Percentiles rank a stretch among this genome's conserved stretches.
phyloP scores from a whole-genome alignment of 1,139 yeast genomes.

The Saccharomyces hybrid region DNA sequence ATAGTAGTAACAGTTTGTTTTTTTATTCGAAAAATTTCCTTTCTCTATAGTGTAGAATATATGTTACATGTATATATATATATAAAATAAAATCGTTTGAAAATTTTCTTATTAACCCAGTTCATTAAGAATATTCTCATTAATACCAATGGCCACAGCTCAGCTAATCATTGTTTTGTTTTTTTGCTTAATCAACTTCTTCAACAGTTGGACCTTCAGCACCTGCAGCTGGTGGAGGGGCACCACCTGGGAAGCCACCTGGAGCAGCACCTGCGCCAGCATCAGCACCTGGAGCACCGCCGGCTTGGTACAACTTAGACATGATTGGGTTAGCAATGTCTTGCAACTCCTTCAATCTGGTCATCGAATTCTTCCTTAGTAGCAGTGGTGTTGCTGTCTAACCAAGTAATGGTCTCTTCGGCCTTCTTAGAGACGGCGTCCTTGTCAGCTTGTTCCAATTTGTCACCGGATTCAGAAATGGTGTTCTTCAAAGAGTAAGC shows the following conservation, averaged over 20 bases:
- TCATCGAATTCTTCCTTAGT: conserved; percentile 72
- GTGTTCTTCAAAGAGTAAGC: conserved; percentile 74
- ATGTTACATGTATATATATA: background rate
- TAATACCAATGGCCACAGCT: background rate
- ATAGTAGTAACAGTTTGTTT: background rate
- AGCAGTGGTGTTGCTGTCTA: conserved; percentile 79
- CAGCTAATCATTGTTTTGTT: conserved; percentile 6
- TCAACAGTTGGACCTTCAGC: conserved; percentile 60
- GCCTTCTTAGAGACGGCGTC: conserved; percentile 78
- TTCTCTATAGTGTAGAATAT: background rate
- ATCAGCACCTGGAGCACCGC: conserved; percentile 45
- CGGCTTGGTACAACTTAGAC: conserved; percentile 59
- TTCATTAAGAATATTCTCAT: background rate
- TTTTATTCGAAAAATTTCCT: background rate
- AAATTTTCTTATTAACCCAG: background rate
- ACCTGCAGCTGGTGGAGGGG: conserved; percentile 35
- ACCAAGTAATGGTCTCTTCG: conserved; percentile 73
- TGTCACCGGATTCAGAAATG: conserved; percentile 52
- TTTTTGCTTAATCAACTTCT: conserved; percentile 49
- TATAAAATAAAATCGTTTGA: background rate
- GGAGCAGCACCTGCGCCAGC: conserved; percentile 37
- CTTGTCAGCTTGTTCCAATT: conserved; percentile 70
- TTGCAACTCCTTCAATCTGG: conserved; percentile 57
- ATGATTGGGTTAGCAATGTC: conserved; percentile 57
- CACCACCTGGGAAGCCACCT: conserved; percentile 15